Evolutionary conservation across 192 early-diverging fungal genomes (phyloP).

Genomic region (Chytriomyces sp.): DNA sequence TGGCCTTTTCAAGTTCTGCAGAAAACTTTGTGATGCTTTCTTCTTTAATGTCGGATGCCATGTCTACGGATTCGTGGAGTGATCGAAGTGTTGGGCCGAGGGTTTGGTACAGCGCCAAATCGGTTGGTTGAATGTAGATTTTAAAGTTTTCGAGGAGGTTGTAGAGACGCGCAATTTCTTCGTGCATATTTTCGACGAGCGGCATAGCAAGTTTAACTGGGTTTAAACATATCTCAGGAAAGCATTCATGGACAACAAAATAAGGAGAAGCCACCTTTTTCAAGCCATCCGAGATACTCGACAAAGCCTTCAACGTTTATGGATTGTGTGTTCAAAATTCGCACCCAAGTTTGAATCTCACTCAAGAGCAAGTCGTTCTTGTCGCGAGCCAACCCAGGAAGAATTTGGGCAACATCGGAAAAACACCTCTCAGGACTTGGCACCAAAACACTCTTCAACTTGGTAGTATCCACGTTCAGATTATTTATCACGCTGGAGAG

Average conservation of each 20-base stretch:
- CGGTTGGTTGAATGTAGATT: conserved; percentile 62
- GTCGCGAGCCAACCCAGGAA: conserved; percentile 61
- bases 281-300: conserved; percentile 66
- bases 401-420: conserved; percentile 56
- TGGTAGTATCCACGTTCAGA: conserved; percentile 57
- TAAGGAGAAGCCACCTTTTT: conserved; percentile 49
- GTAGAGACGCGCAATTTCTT: conserved; percentile 58
- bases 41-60: conserved; percentile 64
- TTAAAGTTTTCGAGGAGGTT: conserved; percentile 56
- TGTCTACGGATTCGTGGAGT: conserved; percentile 61
- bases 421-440: conserved; percentile 70
- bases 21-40: conserved; percentile 63
- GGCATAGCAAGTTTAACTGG: conserved; percentile 54
- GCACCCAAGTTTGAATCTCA: conserved; percentile 65
- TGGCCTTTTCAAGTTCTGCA: conserved; percentile 54
- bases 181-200: conserved; percentile 51
- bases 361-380: conserved; percentile 65
- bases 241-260: conserved; percentile 19
- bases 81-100: conserved; percentile 60
- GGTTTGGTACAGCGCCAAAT: conserved; percentile 65
- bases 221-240: not conserved
- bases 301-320: conserved; percentile 64
- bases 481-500: conserved; percentile 55
- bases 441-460: conserved; percentile 57
- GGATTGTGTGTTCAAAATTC: conserved; percentile 59